Conservation (phyloP, 202 grass and related monocot species). For the Brachypodium distachyon region DNA sequence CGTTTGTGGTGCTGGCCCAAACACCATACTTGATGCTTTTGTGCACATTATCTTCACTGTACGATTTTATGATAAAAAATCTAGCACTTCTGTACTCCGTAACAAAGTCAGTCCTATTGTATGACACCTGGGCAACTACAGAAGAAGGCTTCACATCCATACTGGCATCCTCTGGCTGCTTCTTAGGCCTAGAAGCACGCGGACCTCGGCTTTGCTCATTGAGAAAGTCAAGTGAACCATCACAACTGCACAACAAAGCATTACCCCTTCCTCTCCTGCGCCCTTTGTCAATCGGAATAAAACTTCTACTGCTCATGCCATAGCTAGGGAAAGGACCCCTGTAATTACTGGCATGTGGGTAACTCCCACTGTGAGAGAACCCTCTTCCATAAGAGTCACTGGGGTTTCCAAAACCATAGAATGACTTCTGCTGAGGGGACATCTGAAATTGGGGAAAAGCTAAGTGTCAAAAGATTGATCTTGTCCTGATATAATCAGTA, state of each 20-base stretch:
- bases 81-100: constrained; percentile 71
- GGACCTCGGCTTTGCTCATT: constrained; percentile 91
- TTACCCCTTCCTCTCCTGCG: constrained; percentile 62
- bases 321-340: constrained; percentile 38
- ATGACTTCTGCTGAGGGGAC: constrained; percentile 55
- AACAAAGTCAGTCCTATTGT: constrained; percentile 66
- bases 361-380: constrained; percentile 43
- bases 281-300: constrained; percentile 49
- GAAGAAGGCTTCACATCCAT: constrained; percentile 48
- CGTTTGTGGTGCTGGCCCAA: constrained; percentile 97
- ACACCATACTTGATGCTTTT: constrained; percentile 98
- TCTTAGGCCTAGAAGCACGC: constrained; percentile 66
- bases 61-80: constrained; percentile 99
- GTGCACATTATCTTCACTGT: constrained; percentile 98
- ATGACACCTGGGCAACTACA: constrained; percentile 38
- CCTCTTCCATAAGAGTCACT: constrained; percentile 49
- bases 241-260: constrained; percentile 60
- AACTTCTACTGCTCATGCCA: constrained; percentile 44
- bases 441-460: constrained; percentile 22
- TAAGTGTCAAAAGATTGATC: constrained; percentile 19
- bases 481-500: not conserved
- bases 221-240: constrained; percentile 76
- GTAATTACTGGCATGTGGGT: constrained; percentile 49
- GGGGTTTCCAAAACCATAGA: constrained; percentile 58
- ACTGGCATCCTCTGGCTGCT: constrained; percentile 44